A percentile compares a stretch with the other conserved stretches of the same genome.
Evolutionary conservation across 352 stramenopile genomes (phyloP).

Genomic region (Phytophthora citricola): DNA sequence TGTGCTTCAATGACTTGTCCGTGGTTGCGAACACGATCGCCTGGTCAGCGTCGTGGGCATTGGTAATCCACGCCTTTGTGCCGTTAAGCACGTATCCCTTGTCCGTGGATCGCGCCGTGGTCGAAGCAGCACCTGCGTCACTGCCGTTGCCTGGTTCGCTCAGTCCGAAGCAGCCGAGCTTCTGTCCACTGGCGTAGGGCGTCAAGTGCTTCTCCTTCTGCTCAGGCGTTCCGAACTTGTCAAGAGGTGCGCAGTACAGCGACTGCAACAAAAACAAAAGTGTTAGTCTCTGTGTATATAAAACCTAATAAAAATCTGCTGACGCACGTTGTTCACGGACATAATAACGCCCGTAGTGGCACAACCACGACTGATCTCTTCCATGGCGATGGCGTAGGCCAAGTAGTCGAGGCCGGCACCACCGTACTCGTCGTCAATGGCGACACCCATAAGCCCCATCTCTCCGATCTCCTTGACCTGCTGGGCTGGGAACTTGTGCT

Average conservation of each 20-base stretch:
- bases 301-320: not conserved
- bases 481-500: slow-evolving; percentile 86
- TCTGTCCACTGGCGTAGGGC: slow-evolving; percentile 90
- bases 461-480: slow-evolving; percentile 90
- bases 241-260: slow-evolving; percentile 95
- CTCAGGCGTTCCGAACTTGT: slow-evolving; percentile 92
- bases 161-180: slow-evolving; percentile 96
- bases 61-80: slow-evolving; percentile 98
- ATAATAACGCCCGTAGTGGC: slow-evolving; percentile 97
- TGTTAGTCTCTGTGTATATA: not conserved
- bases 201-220: slow-evolving; percentile 93
- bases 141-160: slow-evolving; percentile 94
- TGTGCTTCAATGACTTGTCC: slow-evolving; percentile 95
- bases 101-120: slow-evolving; percentile 87
- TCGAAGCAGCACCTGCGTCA: slow-evolving; percentile 94
- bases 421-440: slow-evolving; percentile 88
- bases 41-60: slow-evolving; percentile 93
- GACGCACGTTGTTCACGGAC: slow-evolving; percentile 92
- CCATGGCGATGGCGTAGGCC: slow-evolving; percentile 97
- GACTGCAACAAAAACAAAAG: slow-evolving; percentile 64
- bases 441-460: slow-evolving; percentile 97
- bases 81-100: slow-evolving; percentile 96
- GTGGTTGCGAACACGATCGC: slow-evolving; percentile 98
- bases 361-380: slow-evolving; percentile 97
- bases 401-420: slow-evolving; percentile 96